Conservation (phyloP, 2,329 filamentous ascomycete genomes). For the Corinectria fuckeliana region DNA sequence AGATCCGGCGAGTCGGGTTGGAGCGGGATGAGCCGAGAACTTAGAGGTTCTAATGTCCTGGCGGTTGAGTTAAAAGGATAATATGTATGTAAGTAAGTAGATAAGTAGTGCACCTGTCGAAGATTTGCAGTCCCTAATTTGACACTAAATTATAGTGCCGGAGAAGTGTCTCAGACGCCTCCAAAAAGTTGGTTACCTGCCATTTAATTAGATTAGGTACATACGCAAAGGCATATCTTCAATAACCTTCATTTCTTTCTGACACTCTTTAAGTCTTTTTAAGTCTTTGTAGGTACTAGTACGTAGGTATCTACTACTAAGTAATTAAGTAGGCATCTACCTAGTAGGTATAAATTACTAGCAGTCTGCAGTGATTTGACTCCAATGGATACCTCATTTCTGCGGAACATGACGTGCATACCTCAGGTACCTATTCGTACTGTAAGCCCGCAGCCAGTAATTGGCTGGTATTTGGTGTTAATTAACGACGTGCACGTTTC, state of each 20-base stretch:
- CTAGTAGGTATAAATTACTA: no score
- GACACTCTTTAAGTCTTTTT: no score
- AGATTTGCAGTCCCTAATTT: background rate
- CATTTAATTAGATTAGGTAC: no score
- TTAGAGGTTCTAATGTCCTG: background rate
- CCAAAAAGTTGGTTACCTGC: no score
- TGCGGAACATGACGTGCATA: background rate
- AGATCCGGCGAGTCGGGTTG: background rate
- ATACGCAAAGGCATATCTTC: no score
- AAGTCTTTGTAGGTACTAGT: no score
- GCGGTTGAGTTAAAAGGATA: no score
- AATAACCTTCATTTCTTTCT: no score
- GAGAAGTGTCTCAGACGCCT: background rate
- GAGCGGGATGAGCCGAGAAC: background rate
- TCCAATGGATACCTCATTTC: background rate
- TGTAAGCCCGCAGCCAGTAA: background rate
- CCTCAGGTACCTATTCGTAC: background rate
- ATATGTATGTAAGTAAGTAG: no score
- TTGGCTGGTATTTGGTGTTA: background rate
- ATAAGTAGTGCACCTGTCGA: background rate
- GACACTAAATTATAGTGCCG: background rate
- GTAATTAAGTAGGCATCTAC: no score
- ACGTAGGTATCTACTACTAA: no score
- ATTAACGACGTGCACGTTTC: background rate
- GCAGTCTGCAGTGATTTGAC: background rate